Conservation (phyloP, 1,284 basidiomycete genomes). For the Puccinia triticina region DNA sequence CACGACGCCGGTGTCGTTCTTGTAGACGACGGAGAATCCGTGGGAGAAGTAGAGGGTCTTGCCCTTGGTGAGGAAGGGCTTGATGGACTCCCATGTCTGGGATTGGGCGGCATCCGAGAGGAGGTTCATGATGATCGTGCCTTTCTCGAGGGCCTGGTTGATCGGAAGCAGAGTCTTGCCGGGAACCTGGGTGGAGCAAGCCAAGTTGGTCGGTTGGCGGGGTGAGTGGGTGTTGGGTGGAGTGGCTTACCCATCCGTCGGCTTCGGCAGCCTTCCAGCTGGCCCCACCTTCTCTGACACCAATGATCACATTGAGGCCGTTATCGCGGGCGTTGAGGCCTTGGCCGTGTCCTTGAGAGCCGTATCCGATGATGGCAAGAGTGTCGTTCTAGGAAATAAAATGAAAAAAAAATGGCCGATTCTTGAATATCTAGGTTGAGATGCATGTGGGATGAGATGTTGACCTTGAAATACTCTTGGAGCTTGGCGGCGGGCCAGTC, state of each 20-base stretch:
- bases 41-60: conserved; percentile 99
- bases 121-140: conserved; percentile 99
- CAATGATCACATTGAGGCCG: conserved; percentile 96
- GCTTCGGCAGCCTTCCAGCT: conserved; percentile 93
- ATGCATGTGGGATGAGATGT: too few relatives aligned
- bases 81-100: conserved; percentile 84
- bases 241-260: conserved; percentile 83
- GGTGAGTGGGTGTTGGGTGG: neutral
- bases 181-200: conserved; percentile 69
- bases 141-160: conserved; percentile 91
- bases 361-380: conserved; percentile 97
- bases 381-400: conserved; percentile 96
- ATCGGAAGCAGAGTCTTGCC: conserved; percentile 98
- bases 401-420: too few relatives aligned
- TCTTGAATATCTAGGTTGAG: too few relatives aligned
- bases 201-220: neutral
- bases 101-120: conserved; percentile 98
- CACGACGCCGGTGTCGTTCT: conserved; percentile 91
- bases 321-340: conserved; percentile 99
- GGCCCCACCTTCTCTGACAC: conserved; percentile 95
- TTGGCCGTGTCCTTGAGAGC: conserved; percentile 98
- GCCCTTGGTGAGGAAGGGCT: conserved; percentile 89
- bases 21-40: conserved; percentile 98
- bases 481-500: conserved; percentile 98
- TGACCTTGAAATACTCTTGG: conserved; percentile 71